A percentile compares a stretch with the other conserved stretches of the same genome.
Evolutionary conservation across 2,329 filamentous ascomycete species (phyloP).

Genomic region (Cladosporium phlei): DNA sequence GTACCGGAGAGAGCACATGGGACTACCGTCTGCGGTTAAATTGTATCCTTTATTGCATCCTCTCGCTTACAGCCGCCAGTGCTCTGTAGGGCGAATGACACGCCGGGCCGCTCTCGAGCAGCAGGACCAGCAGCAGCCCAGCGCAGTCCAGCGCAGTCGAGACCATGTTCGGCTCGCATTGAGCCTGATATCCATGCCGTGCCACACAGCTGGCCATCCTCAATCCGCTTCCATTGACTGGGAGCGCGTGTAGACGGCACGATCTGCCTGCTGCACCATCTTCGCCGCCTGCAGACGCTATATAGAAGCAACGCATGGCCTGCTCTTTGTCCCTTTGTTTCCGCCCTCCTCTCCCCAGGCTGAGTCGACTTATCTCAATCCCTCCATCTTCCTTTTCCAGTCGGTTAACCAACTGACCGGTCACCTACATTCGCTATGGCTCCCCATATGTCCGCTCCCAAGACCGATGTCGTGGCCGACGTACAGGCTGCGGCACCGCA

Average conservation of each 20-base stretch:
- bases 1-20: neutral
- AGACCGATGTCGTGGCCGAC: conserved; percentile 14
- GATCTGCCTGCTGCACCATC: conserved; percentile 1
- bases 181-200: conserved; percentile 11
- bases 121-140: neutral
- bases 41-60: conserved; percentile 9
- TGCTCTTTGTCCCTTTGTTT: conserved; percentile 1
- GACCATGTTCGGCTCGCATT: conserved; percentile 13
- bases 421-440: conserved; percentile 11
- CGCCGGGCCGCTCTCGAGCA: neutral
- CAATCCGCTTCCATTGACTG: too few species aligned
- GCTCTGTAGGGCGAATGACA: conserved; percentile 13
- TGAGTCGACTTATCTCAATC: conserved; percentile 7
- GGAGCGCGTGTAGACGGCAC: conserved; percentile 9
- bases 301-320: conserved; percentile 8
- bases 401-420: conserved; percentile 1
- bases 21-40: conserved; percentile 13
- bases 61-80: conserved; percentile 7
- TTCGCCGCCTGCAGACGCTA: neutral
- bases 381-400: conserved; percentile 4
- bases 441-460: conserved; percentile 9
- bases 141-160: neutral
- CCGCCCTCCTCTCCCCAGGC: conserved; percentile 6
- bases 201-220: neutral
- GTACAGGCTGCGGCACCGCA: conserved; percentile 12